Evolutionary conservation across 768 basidiomycete genomes (phyloP).

Genomic region (Clitopilus passeckerianus): DNA sequence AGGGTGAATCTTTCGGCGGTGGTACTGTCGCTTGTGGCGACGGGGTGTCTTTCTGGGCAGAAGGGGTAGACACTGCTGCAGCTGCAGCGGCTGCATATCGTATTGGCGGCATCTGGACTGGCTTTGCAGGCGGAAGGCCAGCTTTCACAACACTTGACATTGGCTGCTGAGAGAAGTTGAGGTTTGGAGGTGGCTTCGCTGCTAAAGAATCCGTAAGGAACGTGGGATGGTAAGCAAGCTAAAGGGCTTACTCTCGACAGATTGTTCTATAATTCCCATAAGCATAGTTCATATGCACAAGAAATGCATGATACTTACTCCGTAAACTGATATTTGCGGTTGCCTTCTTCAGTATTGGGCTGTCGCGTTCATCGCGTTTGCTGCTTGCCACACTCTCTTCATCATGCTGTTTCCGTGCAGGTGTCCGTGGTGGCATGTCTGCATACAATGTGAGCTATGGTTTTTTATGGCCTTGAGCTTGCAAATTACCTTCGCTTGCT

Average conservation of each 20-base stretch:
- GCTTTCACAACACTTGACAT: conserved; percentile 73
- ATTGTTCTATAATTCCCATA: conserved; percentile 46
- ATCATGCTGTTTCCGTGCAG: conserved; percentile 66
- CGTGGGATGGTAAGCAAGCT: conserved; percentile 5
- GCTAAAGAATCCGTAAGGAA: conserved; percentile 10
- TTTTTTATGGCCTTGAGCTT: background rate
- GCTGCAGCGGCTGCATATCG: conserved; percentile 93
- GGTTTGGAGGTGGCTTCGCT: conserved; percentile 74
- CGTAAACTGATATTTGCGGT: conserved; percentile 55
- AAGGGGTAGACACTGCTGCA: conserved; percentile 35
- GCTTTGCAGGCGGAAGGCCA: conserved; percentile 51
- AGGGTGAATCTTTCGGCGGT: background rate
- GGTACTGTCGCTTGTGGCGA: conserved; percentile 14
- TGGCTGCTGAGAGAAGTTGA: conserved; percentile 79
- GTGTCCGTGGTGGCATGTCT: conserved; percentile 64
- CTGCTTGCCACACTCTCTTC: conserved; percentile 72
- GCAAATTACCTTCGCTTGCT: conserved; percentile 62
- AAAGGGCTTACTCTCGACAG: conserved; percentile 54
- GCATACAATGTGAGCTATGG: conserved; percentile 8
- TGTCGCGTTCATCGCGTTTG: conserved; percentile 59
- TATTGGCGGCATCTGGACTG: conserved; percentile 70
- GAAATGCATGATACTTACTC: conserved; percentile 44
- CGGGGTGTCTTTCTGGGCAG: conserved; percentile 18
- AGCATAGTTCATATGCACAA: conserved; percentile 3
- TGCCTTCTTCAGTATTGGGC: conserved; percentile 79